Evolutionary conservation across 129 eudicot genomes (phyloP), one percentile per base, ranked within the genome.

Genomic region (Escallonia herrerae): DNA sequence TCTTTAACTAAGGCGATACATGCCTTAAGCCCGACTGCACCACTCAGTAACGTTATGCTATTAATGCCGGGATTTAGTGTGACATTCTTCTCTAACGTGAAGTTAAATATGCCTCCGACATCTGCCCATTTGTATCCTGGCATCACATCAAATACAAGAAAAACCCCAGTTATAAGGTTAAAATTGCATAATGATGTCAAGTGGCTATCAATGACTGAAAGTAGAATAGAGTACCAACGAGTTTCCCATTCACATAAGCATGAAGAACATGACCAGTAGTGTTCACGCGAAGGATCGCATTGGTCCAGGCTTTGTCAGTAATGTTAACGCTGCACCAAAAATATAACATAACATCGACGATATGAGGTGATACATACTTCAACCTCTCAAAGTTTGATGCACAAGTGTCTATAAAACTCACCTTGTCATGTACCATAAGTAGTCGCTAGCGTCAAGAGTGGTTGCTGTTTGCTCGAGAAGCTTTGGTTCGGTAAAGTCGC

Each of bases 371-470:
- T 22, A 22, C 33, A 22, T 22, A 22, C 33, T 22, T 22, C 33
- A 22, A 22, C 33, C 33, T 22, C 33, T 22, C 1, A 22, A 22
- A 22, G 33, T 22, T 22, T 22, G 33, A 22, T 22, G 33, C 33
- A 22, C 33, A 22, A 22, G 33, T 22, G 33, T 22, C 33, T 22
- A 22, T 1, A 22, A 22, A 22, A 22, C 33, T 1, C 72, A 87
- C 95, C 84, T 82, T 6, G 93, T 89, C 93, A 85, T 85, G 79
- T 89, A 89, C 93, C 93, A 89, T 40, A 85, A 37, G 58, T 89
- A 89, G 40, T 89, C 96, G 68, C 84, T 79, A 48, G 52, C 71
- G 59, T 88, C 96, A 22, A 22, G 33, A 57, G 80, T 73, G 15
- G 50, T 47, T 3, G 57, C 75, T 52, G 82, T 85, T 41, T 88